A percentile compares a stretch with the other conserved stretches of the same genome.
Conservation (phyloP, 352 stramenopile species). For the Pythium myriotylum region DNA sequence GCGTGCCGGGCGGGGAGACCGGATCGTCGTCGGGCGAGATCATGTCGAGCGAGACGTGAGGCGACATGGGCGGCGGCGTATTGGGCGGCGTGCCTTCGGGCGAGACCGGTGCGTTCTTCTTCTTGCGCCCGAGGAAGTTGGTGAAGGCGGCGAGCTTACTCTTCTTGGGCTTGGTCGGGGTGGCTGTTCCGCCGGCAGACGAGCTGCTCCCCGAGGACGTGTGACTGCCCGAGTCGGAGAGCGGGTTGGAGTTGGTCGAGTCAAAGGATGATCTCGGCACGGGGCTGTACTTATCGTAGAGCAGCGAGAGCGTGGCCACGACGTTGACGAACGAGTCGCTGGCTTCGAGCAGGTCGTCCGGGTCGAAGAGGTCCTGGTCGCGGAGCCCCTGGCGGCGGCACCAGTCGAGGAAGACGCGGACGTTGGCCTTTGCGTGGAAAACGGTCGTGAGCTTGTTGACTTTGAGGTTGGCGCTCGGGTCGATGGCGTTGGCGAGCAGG, state of each 20-base stretch:
- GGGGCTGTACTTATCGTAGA: constrained; percentile 82
- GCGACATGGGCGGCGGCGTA: constrained; percentile 58
- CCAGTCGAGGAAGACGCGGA: constrained; percentile 83
- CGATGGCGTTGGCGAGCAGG: constrained; percentile 81
- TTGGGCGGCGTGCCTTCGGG: constrained; percentile 58
- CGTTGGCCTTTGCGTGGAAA: constrained; percentile 88
- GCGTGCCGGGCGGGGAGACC: constrained; percentile 23
- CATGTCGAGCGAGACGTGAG: constrained; percentile 41
- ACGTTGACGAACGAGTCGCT: constrained; percentile 59
- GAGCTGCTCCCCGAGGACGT: constrained; percentile 65
- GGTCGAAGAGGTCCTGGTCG: constrained; percentile 76
- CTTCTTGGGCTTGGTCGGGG: constrained; percentile 58
- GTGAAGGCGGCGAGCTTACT: constrained; percentile 81
- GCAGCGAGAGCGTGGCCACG: constrained; percentile 76
- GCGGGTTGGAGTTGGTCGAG: constrained; percentile 50
- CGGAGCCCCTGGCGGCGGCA: constrained; percentile 66
- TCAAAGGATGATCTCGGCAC: constrained; percentile 49
- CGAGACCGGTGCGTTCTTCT: constrained; percentile 40
- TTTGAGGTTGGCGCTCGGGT: constrained; percentile 72
- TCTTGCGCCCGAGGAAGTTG: constrained; percentile 75
- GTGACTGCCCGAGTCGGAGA: constrained; percentile 71
- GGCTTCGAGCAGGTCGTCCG: constrained; percentile 76
- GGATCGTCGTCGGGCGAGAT: constrained; percentile 25
- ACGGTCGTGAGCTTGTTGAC: constrained; percentile 89
- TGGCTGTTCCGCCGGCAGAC: constrained; percentile 36